Base-by-base conservation (phyloP, 1,139 yeast species). In the Pichia terricola region DNA sequence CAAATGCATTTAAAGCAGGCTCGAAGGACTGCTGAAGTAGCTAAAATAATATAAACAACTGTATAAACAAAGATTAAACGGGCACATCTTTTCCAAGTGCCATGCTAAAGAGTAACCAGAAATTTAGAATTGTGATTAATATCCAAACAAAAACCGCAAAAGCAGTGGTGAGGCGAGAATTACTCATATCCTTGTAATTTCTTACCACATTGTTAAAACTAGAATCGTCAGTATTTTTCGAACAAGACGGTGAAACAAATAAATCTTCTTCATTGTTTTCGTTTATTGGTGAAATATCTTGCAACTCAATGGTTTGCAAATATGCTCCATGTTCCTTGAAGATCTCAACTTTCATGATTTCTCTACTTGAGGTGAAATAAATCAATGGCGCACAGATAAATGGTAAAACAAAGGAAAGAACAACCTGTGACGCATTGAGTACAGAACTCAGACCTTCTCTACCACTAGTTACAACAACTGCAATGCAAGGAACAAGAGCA, bases 401-500 rank as follows among this genome's bases (percentile, higher is more conserved):
- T 1, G 98, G 98, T 46, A 91, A 68, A 45, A 91, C 72, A 49
- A 91, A 63, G 3, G 95, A 82, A 37, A 91, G 70, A 9, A 86
- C 86, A 28, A 91, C 98, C 61, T 91, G 98, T 48, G 91, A 80
- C 9, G 81, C 79, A 57, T 91, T 91, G 53, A 91, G 70, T 10
- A 87, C 84, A 43, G 73, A 75, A 27, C 91, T 79, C 45, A 91
- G 70, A 2, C 98, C 98, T 56, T 79, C 82, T 50, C 95, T 75
- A 4, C 98, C 98, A 47, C 87, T 74, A 7, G 77, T 68, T 5
- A 77, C 55, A 3, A 94, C 88, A 34, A 88, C 95, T 36, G 82
- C 64, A 28, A 91, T 66, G 65, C 97, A 91, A 2, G 98, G 98
- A 1, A 84, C 71, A 41, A 91, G 83, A 1, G 98, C 96, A 34